Evolutionary conservation across 306 rosid species (phyloP), one percentile per base, ranked within the genome.

Genomic region (Sphenostylis stenocarpa): DNA sequence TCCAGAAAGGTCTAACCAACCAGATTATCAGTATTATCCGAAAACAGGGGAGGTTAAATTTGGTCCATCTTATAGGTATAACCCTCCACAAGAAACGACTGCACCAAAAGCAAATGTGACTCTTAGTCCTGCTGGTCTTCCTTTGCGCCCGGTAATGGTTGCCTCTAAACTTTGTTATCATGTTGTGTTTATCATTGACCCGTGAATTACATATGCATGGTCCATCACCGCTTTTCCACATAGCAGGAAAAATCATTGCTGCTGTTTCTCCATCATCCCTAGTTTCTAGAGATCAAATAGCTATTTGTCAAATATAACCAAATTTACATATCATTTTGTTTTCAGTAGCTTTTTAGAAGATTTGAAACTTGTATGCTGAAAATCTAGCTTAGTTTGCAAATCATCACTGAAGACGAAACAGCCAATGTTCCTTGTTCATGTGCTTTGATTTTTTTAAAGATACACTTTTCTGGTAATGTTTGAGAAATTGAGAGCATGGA

Each of bases 1-100:
- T 78, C 97, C 96, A 10, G 96, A 91, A n/a, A 89, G 97, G 81
- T 97, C 97, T 41, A 96, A 92, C 34, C 97, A 92, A 74, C 91
- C 84, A 81, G 98, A 92, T 47, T 92, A 96, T 69, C 98, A 85
- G 82, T 85, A 91, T 84, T 92, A 87, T 81, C 61, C 90, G 78
- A 96, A 82, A 89, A 88, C 96, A 11, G 98, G 97, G 71, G 93
- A 90, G 60, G 89, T 93, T 76, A 88, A 89, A 88, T 88, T 78
- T 78, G 94, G 93, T 73, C 85, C 94, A 69, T 89, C 97, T 5
- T 92, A 96, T 87, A 91, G 91, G 84, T 91, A 96, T 79, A 96
- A 89, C 81, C 97, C 88, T 75, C 97, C 96, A 4, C 77, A 90
- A 67, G 98, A 91, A 82, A 78, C 51, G 72, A 80, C 67, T 84